Conservation (phyloP, 306 rosid genomes). For the Vigna mungo region DNA sequence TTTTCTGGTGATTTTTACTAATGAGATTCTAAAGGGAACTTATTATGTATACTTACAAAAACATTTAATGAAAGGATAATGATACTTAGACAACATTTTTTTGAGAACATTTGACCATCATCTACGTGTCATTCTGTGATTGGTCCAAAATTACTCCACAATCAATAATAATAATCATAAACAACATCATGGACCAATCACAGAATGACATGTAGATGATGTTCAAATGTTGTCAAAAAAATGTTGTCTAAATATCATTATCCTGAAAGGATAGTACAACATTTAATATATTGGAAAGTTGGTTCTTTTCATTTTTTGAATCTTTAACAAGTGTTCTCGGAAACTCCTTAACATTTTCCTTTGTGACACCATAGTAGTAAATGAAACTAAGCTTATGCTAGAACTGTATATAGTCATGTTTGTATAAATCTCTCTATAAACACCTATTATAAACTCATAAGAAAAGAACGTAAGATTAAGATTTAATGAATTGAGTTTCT, state of each 20-base stretch:
- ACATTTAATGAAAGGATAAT: not conserved
- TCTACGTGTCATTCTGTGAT: no score
- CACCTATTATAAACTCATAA: no score
- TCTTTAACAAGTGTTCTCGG: slow-evolving; percentile 1
- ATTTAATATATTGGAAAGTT: not conserved
- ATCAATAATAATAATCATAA: no score
- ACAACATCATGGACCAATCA: no score
- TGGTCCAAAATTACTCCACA: no score
- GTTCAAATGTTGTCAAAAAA: no score
- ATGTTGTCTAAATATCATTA: no score
- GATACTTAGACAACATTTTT: no score
- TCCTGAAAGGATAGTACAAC: not conserved
- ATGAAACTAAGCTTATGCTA: slow-evolving; percentile 4
- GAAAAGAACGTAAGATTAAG: not conserved
- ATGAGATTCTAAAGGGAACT: not conserved
- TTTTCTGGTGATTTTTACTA: not conserved
- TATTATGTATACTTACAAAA: not conserved
- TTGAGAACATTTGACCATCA: no score
- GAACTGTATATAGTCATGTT: not conserved
- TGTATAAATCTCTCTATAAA: not conserved
- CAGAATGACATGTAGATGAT: no score
- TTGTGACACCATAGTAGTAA: not conserved
- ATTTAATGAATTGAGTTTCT: not conserved
- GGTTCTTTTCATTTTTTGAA: not conserved
- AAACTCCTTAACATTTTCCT: not conserved